These are phyloP conservation scores for Sanghuangporus baumii DNA, from an alignment of 1,284 basidiomycete genomes.

Conservation along the genomic window DNA sequence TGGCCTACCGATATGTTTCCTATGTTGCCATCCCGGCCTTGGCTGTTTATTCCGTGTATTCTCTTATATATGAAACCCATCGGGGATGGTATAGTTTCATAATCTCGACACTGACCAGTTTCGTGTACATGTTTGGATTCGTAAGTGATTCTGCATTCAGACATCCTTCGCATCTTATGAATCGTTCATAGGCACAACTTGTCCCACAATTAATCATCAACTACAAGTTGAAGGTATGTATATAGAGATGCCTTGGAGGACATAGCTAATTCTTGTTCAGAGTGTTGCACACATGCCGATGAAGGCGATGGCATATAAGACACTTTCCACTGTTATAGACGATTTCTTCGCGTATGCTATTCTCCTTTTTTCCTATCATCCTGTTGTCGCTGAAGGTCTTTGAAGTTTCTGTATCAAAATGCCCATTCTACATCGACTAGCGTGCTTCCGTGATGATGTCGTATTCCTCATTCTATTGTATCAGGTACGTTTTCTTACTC, in stretches of 20 bases:
- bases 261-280: conserved; percentile 33
- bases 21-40: conserved; percentile 83
- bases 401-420: conserved; percentile 89
- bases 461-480: conserved; percentile 86
- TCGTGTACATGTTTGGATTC: conserved; percentile 96
- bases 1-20: conserved; percentile 89
- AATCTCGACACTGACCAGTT: conserved; percentile 82
- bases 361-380: conserved; percentile 10
- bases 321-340: conserved; percentile 85
- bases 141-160: conserved; percentile 42
- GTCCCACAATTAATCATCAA: conserved; percentile 93
- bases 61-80: conserved; percentile 84
- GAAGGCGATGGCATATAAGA: conserved; percentile 97
- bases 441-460: conserved; percentile 88
- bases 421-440: conserved; percentile 88
- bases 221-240: conserved; percentile 85
- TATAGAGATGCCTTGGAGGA: conserved; percentile 20
- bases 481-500: conserved; percentile 48
- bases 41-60: conserved; percentile 85
- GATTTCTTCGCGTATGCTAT: conserved; percentile 81
- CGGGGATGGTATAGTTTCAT: conserved; percentile 94
- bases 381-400: conserved; percentile 34
- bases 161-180: background rate
- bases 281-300: conserved; percentile 92
- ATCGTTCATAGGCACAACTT: conserved; percentile 64